Base-by-base conservation (phyloP, 352 stramenopile species). In the Sclerospora graminicola region DNA sequence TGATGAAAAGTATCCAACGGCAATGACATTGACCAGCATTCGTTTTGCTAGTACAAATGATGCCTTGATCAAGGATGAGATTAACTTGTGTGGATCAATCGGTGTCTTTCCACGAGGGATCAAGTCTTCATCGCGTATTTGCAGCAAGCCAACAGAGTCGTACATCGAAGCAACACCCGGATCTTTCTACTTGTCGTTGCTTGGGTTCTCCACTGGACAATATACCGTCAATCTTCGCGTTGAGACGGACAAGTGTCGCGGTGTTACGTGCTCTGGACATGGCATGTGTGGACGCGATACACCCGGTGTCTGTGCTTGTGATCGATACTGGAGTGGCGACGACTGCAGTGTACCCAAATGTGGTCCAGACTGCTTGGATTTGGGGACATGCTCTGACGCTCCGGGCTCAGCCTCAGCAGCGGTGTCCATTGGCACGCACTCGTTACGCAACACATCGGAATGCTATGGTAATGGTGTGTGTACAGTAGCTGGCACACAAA, bases 381-480 rank as follows among this genome's bases (percentile, higher is more conserved):
- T 85, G 14, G 66, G 71, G 8, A 72, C 47, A 0, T 89, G 77
- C 37, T 40, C 37, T 1, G 53, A 60, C 42, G 42, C 50, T n/a
- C 58, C 21, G 6, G 21, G 21, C 20, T 36, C n/a, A 1, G 48
- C 39, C 4, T 43, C 54, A 0, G 27, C 41, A 6, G 49, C 55
- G 6, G 45, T 52, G 6, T 41, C 54, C 3, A 44, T 63, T n/a
- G 56, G 45, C 11, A 31, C 16, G 2, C 70, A 58, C 11, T 48
- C 66, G 6, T 37, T 89, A 13, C 69, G 67, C 1, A 82, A 57
- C 28, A 82, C 67, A 0, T 78, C 77, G 9, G 72, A 85, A 32
- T 89, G 77, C 46, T 89, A 75, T 39, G 74, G 77, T 5, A 85
- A 89, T 27, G 77, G 77, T 13, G 66, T 80, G 10, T 89, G 77